Conservation (phyloP, 2,329 filamentous ascomycete species). For the Hymenoscyphus salicellus region DNA sequence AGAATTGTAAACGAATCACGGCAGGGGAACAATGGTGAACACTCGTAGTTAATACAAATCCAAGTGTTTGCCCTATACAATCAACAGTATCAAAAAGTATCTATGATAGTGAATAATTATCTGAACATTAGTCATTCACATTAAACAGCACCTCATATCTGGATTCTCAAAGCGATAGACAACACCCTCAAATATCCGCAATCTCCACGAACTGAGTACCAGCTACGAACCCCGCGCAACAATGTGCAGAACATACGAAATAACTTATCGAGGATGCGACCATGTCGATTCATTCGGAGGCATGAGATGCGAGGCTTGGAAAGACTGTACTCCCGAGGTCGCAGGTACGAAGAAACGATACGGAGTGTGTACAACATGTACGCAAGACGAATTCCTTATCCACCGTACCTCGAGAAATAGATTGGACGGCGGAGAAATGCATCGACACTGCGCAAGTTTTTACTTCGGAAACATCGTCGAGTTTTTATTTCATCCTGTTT, state of each 20-base stretch:
- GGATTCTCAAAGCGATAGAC: background rate
- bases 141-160: too few relatives aligned
- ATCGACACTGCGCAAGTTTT: background rate
- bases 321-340: background rate
- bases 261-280: background rate
- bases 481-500: background rate
- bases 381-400: background rate
- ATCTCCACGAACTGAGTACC: background rate
- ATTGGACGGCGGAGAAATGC: background rate
- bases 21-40: too few relatives aligned
- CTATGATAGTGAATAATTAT: too few relatives aligned
- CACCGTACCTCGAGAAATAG: background rate
- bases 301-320: background rate
- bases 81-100: too few relatives aligned
- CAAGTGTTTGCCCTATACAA: too few relatives aligned
- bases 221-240: background rate
- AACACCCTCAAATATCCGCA: too few relatives aligned
- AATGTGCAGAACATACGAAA: background rate
- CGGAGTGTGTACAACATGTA: background rate
- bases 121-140: too few relatives aligned
- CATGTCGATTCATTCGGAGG: background rate
- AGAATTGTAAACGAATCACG: too few relatives aligned
- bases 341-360: background rate
- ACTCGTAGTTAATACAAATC: too few relatives aligned
- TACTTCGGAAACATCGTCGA: background rate